A percentile compares a stretch with the other conserved stretches of the same genome.
phyloP scores from a whole-genome alignment of 179 eudicot genomes.

The Silene noctiflora region DNA sequence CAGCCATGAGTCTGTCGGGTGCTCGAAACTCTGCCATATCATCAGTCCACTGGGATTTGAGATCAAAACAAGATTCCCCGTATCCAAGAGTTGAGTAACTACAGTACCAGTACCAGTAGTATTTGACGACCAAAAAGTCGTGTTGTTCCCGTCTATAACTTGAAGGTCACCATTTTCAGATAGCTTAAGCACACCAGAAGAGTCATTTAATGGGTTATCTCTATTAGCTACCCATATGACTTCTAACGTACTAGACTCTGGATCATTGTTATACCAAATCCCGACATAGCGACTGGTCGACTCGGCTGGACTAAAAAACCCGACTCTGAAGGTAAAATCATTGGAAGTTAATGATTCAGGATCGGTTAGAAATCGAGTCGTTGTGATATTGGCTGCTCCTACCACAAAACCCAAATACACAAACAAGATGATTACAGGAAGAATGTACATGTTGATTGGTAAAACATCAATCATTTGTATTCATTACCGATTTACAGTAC shows the following conservation, averaged over 20 bases:
- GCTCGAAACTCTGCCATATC: conserved; percentile 31
- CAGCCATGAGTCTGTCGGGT: conserved; percentile 23
- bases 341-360: conserved; percentile 19
- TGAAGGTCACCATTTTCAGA: conserved; percentile 27
- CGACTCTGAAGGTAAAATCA: conserved; percentile 15
- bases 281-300: conserved; percentile 27
- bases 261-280: conserved; percentile 18
- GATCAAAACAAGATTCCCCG: conserved; percentile 27
- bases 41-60: background rate
- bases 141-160: conserved; percentile 16
- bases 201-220: conserved; percentile 22
- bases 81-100: conserved; percentile 28
- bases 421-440: no score
- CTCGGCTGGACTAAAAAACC: conserved; percentile 30
- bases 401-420: no score
- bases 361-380: conserved; percentile 16
- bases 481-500: no score
- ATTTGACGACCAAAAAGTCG: conserved; percentile 34
- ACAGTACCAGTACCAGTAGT: background rate
- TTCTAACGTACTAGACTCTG: background rate
- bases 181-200: conserved; percentile 18
- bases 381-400: background rate
- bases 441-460: no score
- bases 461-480: no score
- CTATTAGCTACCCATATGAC: conserved; percentile 27